Conservation (phyloP, 176 grass and related monocot genomes). For the Aegilops longissima region DNA sequence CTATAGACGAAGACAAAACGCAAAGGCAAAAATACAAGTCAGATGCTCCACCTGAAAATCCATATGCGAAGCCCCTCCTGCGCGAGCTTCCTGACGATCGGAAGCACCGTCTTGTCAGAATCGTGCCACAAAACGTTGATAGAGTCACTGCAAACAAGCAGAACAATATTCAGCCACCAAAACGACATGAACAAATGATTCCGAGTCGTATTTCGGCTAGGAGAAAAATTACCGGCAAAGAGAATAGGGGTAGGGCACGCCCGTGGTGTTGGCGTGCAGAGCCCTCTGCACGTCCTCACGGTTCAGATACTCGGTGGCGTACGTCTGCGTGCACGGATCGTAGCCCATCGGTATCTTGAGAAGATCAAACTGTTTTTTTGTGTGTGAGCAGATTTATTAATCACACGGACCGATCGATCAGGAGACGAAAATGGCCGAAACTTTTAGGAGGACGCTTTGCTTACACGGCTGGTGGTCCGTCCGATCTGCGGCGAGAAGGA, state of each 20-base stretch:
- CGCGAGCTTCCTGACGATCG: conserved; percentile 43
- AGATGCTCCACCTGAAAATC: conserved; percentile 16
- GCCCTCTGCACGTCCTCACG: conserved; percentile 46
- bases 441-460: neutral
- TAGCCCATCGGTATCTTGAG: conserved; percentile 35
- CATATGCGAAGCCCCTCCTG: conserved; percentile 39
- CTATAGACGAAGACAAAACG: no score
- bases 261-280: conserved; percentile 35
- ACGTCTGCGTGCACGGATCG: conserved; percentile 41
- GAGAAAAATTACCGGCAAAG: conserved; percentile 34
- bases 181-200: neutral
- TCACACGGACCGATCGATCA: neutral
- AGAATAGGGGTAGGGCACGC: neutral
- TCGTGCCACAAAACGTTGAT: conserved; percentile 32
- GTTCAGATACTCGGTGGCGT: conserved; percentile 43
- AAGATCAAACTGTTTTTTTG: neutral
- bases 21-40: neutral
- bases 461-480: conserved; percentile 24
- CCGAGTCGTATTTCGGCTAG: neutral
- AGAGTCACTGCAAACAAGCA: neutral
- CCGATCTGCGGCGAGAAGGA: neutral
- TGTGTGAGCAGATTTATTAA: neutral
- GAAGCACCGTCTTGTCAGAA: conserved; percentile 38
- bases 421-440: neutral
- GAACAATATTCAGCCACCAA: neutral